phyloP scores from a whole-genome alignment of 305 asterid species.

The Coffea humblotiana region DNA sequence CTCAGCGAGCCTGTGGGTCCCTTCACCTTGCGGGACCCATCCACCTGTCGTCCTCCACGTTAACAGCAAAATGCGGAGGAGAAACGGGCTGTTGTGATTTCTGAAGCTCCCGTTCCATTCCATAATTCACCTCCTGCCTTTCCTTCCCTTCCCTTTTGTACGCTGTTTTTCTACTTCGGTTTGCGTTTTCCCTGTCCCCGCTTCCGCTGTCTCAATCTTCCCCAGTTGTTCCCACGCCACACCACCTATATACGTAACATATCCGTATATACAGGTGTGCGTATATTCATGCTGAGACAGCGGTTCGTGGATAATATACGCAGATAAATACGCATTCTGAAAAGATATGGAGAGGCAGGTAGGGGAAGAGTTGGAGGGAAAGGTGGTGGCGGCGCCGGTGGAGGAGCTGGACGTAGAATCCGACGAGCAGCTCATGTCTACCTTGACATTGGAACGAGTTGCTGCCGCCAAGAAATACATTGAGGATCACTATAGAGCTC shows the following conservation, averaged over 20 bases:
- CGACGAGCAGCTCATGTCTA: slow-evolving; percentile 48
- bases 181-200: neutral
- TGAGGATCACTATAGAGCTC: slow-evolving; percentile 72
- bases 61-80: slow-evolving; percentile 16
- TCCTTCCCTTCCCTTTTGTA: neutral
- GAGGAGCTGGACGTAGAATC: slow-evolving; percentile 41
- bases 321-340: too few species aligned
- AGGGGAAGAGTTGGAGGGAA: slow-evolving; percentile 24
- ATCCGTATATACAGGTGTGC: neutral
- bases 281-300: neutral
- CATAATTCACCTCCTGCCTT: neutral
- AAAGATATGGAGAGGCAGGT: slow-evolving; percentile 19
- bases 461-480: slow-evolving; percentile 84
- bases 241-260: neutral
- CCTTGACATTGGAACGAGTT: slow-evolving; percentile 64
- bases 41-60: slow-evolving; percentile 16
- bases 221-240: neutral
- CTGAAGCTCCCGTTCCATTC: slow-evolving; percentile 1
- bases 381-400: slow-evolving; percentile 27
- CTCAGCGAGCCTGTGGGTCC: neutral
- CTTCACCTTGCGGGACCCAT: neutral
- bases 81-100: neutral
- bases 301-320: slow-evolving; percentile 3
- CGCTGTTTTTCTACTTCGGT: neutral
- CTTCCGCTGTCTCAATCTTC: slow-evolving; percentile 14